Base-by-base conservation (phyloP, 805 yeast genomes). In the Diddensiella santjacobensis region DNA sequence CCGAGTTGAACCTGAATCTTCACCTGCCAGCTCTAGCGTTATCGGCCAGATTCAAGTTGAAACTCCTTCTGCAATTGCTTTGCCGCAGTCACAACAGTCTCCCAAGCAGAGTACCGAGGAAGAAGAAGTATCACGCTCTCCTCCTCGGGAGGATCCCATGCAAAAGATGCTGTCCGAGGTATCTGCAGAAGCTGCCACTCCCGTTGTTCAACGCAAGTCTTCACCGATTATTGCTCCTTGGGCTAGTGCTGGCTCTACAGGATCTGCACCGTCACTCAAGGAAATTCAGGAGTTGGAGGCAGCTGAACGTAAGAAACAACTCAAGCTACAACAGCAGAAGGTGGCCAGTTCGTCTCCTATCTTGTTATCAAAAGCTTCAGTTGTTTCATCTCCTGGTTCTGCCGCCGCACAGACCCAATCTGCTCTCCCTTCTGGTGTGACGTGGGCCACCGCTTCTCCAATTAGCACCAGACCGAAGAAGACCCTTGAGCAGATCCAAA, bases 401-500 rank as follows among this genome's bases (percentile, higher is more conserved):
- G n/a, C n/a, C n/a, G n/a, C n/a, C n/a, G n/a, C n/a, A n/a, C 31
- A 26, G 31, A 13, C 31, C 31, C 52, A 58, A 13, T 45, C 58
- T 10, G 38, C 38, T 8, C 44, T 60, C 26, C 66, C 64, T 8
- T 49, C 59, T 11, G 50, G 53, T 6, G 60, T 62, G 5, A 56
- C 57, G n/a, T 56, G 64, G 60, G 58, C 57, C 19, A 45, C 52
- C 22, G 47, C 57, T 23, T 41, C 50, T 37, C 47, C 63, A 3
- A 53, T 45, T 2, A 35, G 52, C 4, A 17, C 57, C 3, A 51
- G 52, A 2, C 61, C 64, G 5, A 60, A 58, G 41, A 64, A 64
- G 49, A 57, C 71, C 1, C 51, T 69, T 22, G 63, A 65, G 10
- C 67, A 69, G 44, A 68, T 69, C 45, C 71, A 68, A 54, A 58